Base-by-base conservation (phyloP, 352 stramenopile species). In the Pelagophyceae sp. region DNA sequence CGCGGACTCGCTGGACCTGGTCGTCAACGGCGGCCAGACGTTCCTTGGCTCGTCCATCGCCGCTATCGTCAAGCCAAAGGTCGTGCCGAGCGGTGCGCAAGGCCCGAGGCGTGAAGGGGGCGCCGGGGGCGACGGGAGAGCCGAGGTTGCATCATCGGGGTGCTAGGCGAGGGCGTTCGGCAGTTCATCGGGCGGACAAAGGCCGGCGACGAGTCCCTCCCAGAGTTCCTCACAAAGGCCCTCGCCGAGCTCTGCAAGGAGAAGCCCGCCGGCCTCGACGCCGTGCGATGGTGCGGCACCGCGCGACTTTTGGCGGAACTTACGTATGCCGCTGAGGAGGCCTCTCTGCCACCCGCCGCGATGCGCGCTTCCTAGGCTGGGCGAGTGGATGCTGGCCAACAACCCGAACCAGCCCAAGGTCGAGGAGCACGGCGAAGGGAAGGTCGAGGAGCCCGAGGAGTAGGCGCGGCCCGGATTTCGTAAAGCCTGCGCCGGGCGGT, bases 371-470 rank as follows among this genome's bases (percentile, higher is more conserved):
- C n/a, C n/a, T n/a, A n/a, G 89, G 88, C 88, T 95, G 50, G 90
- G 87, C 25, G 80, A 89, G 11, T 95, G 89, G 87, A 85, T 95
- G 58, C 81, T 95, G 1, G 79, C 85, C 35, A 86, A 95, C 82
- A 95, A 95, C 74, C 90, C 90, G 60, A 91, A 88, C 71, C 87
- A 94, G 77, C 90, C 90, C 0, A 86, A 84, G 51, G 85, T 94
- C 25, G 58, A 81, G 0, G 77, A 79, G 35, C 63, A 77, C 15
- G 77, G 79, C 0, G 79, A 81, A 35, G 50, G 29, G 74, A 17
- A 76, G 19, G 72, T 61, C 50, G 72, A 33, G 25, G 54, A 77
- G 72, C 23, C 29, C 58, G 15, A 15, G 11, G 58, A 67, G 11
- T 11, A 67, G 23, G 15, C 23, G 45, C 11, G 45, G 45, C 11